Base-by-base conservation (phyloP, 2,329 filamentous ascomycete species). In the Trichophyton equinum region DNA sequence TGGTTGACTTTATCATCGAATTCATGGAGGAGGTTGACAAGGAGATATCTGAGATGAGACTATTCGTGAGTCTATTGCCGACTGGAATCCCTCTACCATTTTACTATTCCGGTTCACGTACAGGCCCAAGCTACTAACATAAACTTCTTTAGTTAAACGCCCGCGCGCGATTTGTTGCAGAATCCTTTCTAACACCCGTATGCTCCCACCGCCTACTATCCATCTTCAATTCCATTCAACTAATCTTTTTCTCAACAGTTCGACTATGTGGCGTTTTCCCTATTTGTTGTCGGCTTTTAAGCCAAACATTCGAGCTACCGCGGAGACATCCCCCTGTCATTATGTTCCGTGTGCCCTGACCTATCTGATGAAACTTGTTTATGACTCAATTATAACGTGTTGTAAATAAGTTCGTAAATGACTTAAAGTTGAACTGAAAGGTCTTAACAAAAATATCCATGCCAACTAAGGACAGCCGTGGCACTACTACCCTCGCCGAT, bases 1-100 rank as follows among this genome's bases (percentile, higher is more conserved):
- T 99, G 68, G 95, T 99, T 38, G 94, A 99, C 74, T 99, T 99
- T 71, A 95, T 99, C 68, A 96, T 99, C 66, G 87, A 97, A 71
- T 99, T 99, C 71, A 97, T 99, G 92, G 92, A 99, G 76, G 94
- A 99, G 74, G 95, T 99, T 3, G 95, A 99, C 76, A 99, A 99
- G 81, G 94, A 99, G 76, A 99, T 99, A 63, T 97, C 94, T 2
- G 95, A 99, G 78, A 97, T 99, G 94, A 99, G 99, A 82, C 87
- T 99, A 70, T 99, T 99, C 76, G 92, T 96, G 82, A 68, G 89
- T 80, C 49, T 36, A 55, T n/a, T 49, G 20, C 2, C 44, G 30
- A 9, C 8, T 40, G 30, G 25, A 2, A 27, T n/a, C 8, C n/a
- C 11, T 53, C 25, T 11, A 13, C 27, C 5, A 7, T 30, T 30